Percentiles rank a stretch among this genome's conserved stretches.
phyloP scores from a whole-genome alignment of 208 protist genomes.

The Tritrichomonas foetus region DNA sequence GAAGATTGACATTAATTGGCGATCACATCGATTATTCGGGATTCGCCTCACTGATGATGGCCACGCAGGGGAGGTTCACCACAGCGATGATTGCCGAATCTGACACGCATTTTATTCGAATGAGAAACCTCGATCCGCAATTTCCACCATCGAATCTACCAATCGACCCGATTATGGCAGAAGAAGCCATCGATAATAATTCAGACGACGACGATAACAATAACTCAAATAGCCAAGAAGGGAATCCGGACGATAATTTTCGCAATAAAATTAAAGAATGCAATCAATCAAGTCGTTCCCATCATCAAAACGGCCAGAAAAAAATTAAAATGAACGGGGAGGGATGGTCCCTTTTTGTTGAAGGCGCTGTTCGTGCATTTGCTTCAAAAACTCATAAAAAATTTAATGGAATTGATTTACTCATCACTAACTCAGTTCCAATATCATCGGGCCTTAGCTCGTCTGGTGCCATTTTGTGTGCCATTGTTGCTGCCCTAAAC shows the following conservation, averaged over 20 bases:
- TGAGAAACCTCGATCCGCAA: not conserved
- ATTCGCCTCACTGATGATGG: slow-evolving; percentile 55
- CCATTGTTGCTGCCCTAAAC: not conserved
- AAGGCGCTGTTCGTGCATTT: not conserved
- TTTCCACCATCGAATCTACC: not conserved
- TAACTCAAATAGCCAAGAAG: too few species aligned
- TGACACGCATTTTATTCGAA: not conserved
- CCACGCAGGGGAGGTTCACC: slow-evolving; percentile 31
- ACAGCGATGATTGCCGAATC: not conserved
- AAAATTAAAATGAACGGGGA: too few species aligned
- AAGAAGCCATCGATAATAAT: too few species aligned
- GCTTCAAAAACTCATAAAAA: not conserved
- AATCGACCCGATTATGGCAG: not conserved
- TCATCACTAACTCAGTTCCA: not conserved
- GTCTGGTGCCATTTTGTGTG: not conserved
- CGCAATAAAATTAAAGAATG: too few species aligned
- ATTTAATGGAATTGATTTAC: not conserved
- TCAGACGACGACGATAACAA: too few species aligned
- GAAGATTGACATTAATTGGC: slow-evolving; percentile 59
- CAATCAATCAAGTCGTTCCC: too few species aligned
- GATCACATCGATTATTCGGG: slow-evolving; percentile 62
- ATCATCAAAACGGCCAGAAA: too few species aligned
- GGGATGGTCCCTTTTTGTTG: not conserved
- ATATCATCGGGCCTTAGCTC: not conserved
- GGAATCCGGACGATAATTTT: too few species aligned